Base-by-base conservation (phyloP, 1,284 basidiomycete genomes). In the Ganoderma leucocontextum region DNA sequence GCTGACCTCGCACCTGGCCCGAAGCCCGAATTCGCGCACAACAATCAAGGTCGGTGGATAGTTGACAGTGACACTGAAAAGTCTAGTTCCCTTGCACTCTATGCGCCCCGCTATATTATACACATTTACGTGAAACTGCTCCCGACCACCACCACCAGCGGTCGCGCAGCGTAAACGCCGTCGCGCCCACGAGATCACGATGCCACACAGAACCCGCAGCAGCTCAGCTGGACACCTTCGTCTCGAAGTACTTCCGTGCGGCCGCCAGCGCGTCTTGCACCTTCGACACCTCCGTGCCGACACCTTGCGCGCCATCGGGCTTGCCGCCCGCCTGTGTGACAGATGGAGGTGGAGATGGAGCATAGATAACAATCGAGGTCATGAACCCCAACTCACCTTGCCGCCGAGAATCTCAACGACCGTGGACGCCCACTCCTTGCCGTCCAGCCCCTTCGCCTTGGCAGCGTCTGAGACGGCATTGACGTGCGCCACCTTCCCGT, bases 251-350 rank as follows among this genome's bases (percentile, higher is more conserved):
- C 61, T 82, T 77, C 70, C 81, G 82, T 9, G 92, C 94, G 55
- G 84, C 83, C 59, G 77, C 80, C 41, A 97, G 77, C 1, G 95
- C 96, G 70, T 95, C 93, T 25, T 86, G 81, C 2, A 96, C 81
- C 80, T 89, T 92, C 53, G 81, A 80, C 2, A 85, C 79, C 72
- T 95, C 86, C 12, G 84, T 81, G 57, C 96, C 96, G 22, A 96
- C 90, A 59, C 96, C 96, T 76, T 96, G 95, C 2, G 93, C 93
- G 66, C 89, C 87, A 60, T 98, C 96, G 69, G 95, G 94, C 82
- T 96, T 97, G 25, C 96, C 96, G 68, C 96, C 96, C 68, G 95
- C 95, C 94, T 95, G 74, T 13, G 52, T n/a, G 59, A 90, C 17
- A 25, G n/a, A 36, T 10, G n/a, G 19, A 36, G 8, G 13, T 38